Conservation (phyloP, 108 stramenopile genomes). For the Cyclotella atomus region DNA sequence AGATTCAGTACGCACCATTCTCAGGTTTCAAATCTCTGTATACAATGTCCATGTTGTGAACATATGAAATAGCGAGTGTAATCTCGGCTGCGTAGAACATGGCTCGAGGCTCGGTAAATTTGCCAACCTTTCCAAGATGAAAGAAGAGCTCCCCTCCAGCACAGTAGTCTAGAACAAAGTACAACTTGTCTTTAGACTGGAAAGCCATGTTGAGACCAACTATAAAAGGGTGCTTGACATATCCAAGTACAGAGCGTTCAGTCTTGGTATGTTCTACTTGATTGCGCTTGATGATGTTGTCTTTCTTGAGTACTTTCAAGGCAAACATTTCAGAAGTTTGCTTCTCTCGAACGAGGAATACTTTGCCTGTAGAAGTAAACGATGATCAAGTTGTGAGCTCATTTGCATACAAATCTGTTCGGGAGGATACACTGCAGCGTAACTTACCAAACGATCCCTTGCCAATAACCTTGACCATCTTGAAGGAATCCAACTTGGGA, state of each 20-base stretch:
- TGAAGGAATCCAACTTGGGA: slow-evolving; percentile 86
- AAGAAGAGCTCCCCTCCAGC: slow-evolving; percentile 99
- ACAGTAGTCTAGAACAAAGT: slow-evolving; percentile 98
- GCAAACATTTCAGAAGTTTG: slow-evolving; percentile 87
- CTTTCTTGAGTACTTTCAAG: slow-evolving; percentile 94
- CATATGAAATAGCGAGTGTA: slow-evolving; percentile 93
- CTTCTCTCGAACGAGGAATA: slow-evolving; percentile 87
- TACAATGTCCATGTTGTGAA: slow-evolving; percentile 95
- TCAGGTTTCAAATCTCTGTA: slow-evolving; percentile 98
- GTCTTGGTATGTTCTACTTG: slow-evolving; percentile 99
- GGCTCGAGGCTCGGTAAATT: slow-evolving; percentile 90
- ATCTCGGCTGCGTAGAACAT: slow-evolving; percentile 99
- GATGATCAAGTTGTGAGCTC: too few relatives aligned
- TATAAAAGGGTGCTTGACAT: slow-evolving; percentile 98
- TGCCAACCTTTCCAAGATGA: slow-evolving; percentile 93
- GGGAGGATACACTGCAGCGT: too few relatives aligned
- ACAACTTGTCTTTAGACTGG: slow-evolving; percentile 95
- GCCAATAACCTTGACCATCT: slow-evolving; percentile 91
- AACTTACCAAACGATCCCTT: slow-evolving; percentile 95
- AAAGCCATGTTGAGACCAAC: slow-evolving; percentile 99
- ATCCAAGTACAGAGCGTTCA: slow-evolving; percentile 95
- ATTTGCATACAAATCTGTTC: too few relatives aligned
- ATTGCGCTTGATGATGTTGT: slow-evolving; percentile 96
- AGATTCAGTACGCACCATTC: too few relatives aligned
- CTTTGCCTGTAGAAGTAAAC: slow-evolving; percentile 85